These are phyloP conservation scores for Monilinia fructicola DNA, from an alignment of 2,329 filamentous ascomycete species.

Conservation along the genomic window DNA sequence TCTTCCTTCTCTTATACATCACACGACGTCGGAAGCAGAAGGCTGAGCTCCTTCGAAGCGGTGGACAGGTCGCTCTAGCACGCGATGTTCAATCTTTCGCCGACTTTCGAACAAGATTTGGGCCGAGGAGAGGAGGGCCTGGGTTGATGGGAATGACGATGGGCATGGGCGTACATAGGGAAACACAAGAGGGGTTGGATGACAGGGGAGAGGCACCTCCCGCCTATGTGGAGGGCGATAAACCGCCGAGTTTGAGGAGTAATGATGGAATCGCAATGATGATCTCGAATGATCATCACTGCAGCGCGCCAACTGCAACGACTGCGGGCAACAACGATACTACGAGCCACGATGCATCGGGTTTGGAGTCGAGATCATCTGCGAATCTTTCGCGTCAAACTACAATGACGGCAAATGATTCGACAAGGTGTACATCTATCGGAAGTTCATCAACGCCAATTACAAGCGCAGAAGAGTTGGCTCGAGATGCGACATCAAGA, in stretches of 20 bases:
- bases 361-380: constrained; percentile 10
- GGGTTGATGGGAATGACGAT: constrained; percentile 20
- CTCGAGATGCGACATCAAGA: constrained; percentile 27
- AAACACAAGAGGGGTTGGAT: constrained; percentile 57
- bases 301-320: background rate
- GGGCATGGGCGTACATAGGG: constrained; percentile 5
- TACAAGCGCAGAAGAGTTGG: background rate
- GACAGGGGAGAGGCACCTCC: constrained; percentile 65
- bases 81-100: constrained; percentile 35
- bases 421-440: background rate
- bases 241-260: constrained; percentile 36
- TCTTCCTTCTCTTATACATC: constrained; percentile 47
- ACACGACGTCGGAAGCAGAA: constrained; percentile 42
- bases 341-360: background rate
- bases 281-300: background rate
- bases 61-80: constrained; percentile 40
- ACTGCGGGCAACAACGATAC: background rate
- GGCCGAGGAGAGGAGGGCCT: constrained; percentile 25
- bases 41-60: constrained; percentile 25
- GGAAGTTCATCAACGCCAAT: background rate
- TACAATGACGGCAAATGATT: background rate
- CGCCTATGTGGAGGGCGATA: constrained; percentile 49
- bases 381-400: constrained; percentile 8
- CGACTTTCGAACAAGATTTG: constrained; percentile 25
- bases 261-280: constrained; percentile 12